Base-by-base conservation (phyloP, 768 basidiomycete species). In the Macrolepiota dolichaula region DNA sequence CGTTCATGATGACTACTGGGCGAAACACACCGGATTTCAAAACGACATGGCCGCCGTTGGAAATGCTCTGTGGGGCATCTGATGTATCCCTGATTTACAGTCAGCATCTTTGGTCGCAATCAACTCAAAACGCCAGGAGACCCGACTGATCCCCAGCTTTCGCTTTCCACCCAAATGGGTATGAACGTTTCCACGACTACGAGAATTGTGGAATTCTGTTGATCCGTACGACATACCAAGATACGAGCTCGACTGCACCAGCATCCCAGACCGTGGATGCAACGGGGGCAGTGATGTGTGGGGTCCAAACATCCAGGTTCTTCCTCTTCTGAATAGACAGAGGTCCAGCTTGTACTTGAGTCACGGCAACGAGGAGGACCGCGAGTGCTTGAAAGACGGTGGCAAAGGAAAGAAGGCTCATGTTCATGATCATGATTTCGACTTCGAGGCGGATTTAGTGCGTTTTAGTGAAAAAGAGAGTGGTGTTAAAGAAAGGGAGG, bases 1-100 rank as follows among this genome's bases (percentile, higher is more conserved):
- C 19, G 22, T 9, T n/a, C 36, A 46, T 7, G 29, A 32, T 4
- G 9, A 10, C 66, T 36, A 70, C 74, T 77, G 42, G 51, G 50
- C n/a, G 13, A 36, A 24, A 55, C 74, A 59, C 64, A 76, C 76
- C 68, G n/a, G 66, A 55, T 62, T 73, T 68, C 62, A 76, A 65
- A 15, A 66, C 57, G 32, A 76, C 72, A 50, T 66, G 68, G 27
- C 72, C 72, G 24, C 67, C 66, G 65, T 82, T 82, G 27, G 81
- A 80, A 62, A 81, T 79, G 19, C 74, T 64, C 6, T 38, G 62
- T 0, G 81, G 81, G 0, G 76, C 73, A 56, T 77, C 65, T 12
- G 75, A 66, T 0, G 74, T 73, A 55, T 76, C 75, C 81, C 78
- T 81, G 42, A 9, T 62, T 29, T 35, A 37, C 4, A 49, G 9